Evolutionary conservation across 306 rosid species (phyloP), one percentile per base, ranked within the genome.

Genomic region (Cajanus cajan): DNA sequence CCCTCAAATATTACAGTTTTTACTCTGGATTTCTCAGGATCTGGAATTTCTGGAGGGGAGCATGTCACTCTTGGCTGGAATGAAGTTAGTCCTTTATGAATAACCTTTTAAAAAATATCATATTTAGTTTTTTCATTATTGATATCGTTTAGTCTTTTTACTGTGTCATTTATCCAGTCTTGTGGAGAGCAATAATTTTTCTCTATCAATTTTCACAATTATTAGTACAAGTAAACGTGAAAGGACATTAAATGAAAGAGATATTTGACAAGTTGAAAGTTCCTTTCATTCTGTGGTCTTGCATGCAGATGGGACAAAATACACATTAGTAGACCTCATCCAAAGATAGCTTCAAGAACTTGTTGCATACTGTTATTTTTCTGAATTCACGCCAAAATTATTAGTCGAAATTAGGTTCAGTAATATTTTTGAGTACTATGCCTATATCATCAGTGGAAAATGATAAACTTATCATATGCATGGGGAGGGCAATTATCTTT

Each of bases 1-100:
- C 96, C 99, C 41, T 93, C 99, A 50, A 95, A 95, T 82, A 91
- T 95, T 74, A 90, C 99, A 21, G 99, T 95, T 84, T 95, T 95
- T 48, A 82, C 98, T 62, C 88, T 95, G 81, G 99, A 95, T 90
- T 95, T 95, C 85, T 92, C 99, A 8, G 99, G 99, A 76, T 95
- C 99, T 74, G 99, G 99, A 43, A 76, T 95, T 78, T 95, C 99
- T 51, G 99, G 96, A 76, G 99, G 99, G 76, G 98, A 95, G 45
- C 94, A 95, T 65, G 99, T 95, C 83, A 90, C 98, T 83, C 87
- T 95, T 52, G 99, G 98, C 55, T 95, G 99, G 98, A 81, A 93
- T 83, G 98, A 93, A 84, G 99, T 95, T 83, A 81, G 93, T 84
- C 37, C 44, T 82, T 31, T 24, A 73, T 80, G n/a, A 16, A 18